Evolutionary conservation across 75 land plant species (phyloP), one percentile per base, ranked within the genome.

Genomic region (Pseudotsuga menziesii): DNA sequence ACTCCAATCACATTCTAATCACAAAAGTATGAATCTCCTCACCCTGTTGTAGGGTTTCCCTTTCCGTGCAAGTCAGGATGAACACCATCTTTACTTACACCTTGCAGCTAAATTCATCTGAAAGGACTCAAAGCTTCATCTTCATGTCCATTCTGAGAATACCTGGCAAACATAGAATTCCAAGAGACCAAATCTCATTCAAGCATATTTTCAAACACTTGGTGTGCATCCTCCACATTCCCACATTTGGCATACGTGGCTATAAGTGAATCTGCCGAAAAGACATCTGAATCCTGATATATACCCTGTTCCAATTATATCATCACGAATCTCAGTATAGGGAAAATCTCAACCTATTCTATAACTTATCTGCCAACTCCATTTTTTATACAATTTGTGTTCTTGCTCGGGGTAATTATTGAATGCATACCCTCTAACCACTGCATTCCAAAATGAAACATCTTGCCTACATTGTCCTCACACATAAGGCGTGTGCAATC

Each of bases 111-210:
- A 91, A 91, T 91, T 44, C 32, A 52, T 13, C 78, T 54, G 69
- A 89, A 89, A 4, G 69, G 20, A 41, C 23, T 19, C 29, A 88
- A 54, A 0, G 56, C 66, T 13, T 88, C 72, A 1, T 35, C 4
- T 2, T 76, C 87, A 57, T 56, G 25, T 4, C 23, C 76, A 73
- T 89, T 77, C 16, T 84, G 81, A 5, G 77, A 74, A 64, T 86
- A 89, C 27, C 83, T 85, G 15, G 80, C 76, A 55, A 91, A 88
- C 54, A 93, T 82, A 12, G 92, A 82, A 80, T 91, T 91, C 96
- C 96, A 93, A 36, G 94, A 86, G 13, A 91, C 87, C 7, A 83
- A 54, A 75, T 93, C 92, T 70, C 80, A 79, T 25, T 82, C 77
- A 17, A 80, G 80, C 81, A 93, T 83, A 12, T 74, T 59, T 12